Evolutionary conservation across 345 rosid species (phyloP).

Genomic region (Boechera divaricarpa): DNA sequence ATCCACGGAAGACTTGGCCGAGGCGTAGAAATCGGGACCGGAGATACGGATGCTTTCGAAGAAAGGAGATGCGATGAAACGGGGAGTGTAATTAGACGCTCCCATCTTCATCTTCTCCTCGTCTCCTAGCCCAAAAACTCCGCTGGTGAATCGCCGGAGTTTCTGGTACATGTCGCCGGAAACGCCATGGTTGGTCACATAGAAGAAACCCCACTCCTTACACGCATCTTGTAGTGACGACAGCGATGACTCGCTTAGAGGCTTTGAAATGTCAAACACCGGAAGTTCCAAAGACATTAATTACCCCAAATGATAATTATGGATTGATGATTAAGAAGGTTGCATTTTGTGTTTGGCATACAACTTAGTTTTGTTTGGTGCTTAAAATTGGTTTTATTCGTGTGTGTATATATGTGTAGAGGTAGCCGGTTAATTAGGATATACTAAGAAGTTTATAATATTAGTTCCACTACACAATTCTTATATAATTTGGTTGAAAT

Average conservation of each 20-base stretch:
- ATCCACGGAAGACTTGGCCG: constrained; percentile 59
- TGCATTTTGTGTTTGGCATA: constrained; percentile 27
- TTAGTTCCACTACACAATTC: constrained; percentile 29
- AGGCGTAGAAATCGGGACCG: constrained; percentile 72
- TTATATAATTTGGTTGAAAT: constrained; percentile 34
- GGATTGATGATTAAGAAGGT: background rate
- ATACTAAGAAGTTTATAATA: background rate
- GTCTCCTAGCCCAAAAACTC: constrained; percentile 51
- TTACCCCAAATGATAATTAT: constrained; percentile 20
- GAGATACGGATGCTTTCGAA: constrained; percentile 78
- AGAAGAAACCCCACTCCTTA: constrained; percentile 78
- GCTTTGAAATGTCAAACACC: constrained; percentile 68
- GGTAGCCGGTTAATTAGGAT: constrained; percentile 8
- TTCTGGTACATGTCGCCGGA: constrained; percentile 52
- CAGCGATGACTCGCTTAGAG: constrained; percentile 49
- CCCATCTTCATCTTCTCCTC: constrained; percentile 72
- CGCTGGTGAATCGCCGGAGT: constrained; percentile 50
- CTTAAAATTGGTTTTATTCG: constrained; percentile 22
- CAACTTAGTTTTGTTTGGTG: constrained; percentile 24
- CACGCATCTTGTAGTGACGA: constrained; percentile 68
- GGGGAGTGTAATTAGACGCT: constrained; percentile 69
- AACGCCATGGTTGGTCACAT: constrained; percentile 71
- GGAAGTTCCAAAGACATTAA: constrained; percentile 55
- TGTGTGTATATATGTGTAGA: constrained; percentile 1
- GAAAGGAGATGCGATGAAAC: constrained; percentile 86